Conservation (phyloP, 345 rosid species). For the Euphorbia tirucalli region DNA sequence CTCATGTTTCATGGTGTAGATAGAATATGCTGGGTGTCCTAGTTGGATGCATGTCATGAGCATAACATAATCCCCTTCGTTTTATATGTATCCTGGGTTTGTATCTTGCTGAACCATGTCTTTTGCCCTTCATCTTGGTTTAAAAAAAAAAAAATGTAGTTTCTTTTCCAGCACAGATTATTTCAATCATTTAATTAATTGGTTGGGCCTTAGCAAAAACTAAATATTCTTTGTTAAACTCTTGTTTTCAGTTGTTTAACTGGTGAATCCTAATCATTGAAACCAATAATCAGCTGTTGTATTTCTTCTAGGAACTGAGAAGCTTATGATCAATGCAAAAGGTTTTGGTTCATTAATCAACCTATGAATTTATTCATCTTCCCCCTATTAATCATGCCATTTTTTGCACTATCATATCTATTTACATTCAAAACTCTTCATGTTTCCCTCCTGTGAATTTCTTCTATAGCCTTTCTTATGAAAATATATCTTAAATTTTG, state of each 20-base stretch:
- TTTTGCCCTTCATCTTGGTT: slow-evolving; percentile 5
- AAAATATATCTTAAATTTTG: neutral
- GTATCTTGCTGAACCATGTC: neutral
- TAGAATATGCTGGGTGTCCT: neutral
- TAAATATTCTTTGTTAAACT: neutral
- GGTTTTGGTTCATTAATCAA: neutral
- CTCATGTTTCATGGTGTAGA: slow-evolving; percentile 1
- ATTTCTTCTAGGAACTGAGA: neutral
- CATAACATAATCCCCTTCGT: neutral
- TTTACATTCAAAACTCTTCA: slow-evolving; percentile 2
- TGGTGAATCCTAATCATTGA: neutral
- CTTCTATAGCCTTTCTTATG: neutral
- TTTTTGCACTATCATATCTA: no score
- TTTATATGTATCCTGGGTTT: neutral
- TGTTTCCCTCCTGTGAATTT: neutral
- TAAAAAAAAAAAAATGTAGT: neutral
- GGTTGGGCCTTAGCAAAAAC: neutral
- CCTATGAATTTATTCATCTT: neutral
- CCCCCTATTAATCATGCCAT: neutral
- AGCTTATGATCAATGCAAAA: neutral
- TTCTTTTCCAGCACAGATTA: neutral
- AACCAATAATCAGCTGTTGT: neutral
- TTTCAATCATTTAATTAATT: neutral
- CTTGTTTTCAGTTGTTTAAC: neutral
- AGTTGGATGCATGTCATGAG: neutral